Percentiles rank a stretch among this genome's conserved stretches.
These are phyloP conservation scores for Arthrobotrys musiformis DNA, from an alignment of 2,329 filamentous ascomycete species.

Conservation along the genomic window DNA sequence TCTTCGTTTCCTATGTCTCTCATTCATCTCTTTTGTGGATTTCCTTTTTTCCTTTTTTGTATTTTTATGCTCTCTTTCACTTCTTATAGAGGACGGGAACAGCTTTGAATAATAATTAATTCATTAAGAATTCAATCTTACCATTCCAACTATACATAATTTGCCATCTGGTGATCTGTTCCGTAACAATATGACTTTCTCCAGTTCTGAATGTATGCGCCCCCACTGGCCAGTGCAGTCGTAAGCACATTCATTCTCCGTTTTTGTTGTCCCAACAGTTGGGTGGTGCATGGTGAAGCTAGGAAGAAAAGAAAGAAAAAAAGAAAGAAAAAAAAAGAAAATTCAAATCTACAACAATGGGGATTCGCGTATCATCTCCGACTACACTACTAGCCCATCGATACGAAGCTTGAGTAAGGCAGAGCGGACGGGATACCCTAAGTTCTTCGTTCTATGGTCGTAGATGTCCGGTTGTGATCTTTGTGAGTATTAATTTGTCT, in stretches of 20 bases:
- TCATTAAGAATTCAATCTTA: constrained; percentile 1
- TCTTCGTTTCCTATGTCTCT: constrained; percentile 21
- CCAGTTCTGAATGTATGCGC: no score
- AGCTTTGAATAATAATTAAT: constrained; percentile 39
- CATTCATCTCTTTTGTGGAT: not conserved
- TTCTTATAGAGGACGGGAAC: constrained; percentile 35
- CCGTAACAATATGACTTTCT: no score
- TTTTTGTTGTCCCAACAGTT: not conserved
- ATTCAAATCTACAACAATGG: constrained; percentile 34
- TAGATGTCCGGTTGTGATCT: not conserved
- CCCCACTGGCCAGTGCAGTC: no score
- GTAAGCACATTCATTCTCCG: no score
- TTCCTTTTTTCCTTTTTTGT: not conserved
- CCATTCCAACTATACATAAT: no score
- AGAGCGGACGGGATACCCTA: constrained; percentile 46
- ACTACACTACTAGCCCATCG: constrained; percentile 50
- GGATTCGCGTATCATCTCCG: constrained; percentile 51
- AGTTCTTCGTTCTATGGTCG: constrained; percentile 38
- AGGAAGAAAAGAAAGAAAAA: not conserved
- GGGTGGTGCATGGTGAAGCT: not conserved
- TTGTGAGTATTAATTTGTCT: not conserved
- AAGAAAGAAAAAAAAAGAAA: not conserved
- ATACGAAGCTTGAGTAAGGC: constrained; percentile 46
- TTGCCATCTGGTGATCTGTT: no score
- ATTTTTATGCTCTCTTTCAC: constrained; percentile 20